These are phyloP conservation scores for Stenocarpella maydis DNA, from an alignment of 2,329 filamentous ascomycete species.

Conservation along the genomic window DNA sequence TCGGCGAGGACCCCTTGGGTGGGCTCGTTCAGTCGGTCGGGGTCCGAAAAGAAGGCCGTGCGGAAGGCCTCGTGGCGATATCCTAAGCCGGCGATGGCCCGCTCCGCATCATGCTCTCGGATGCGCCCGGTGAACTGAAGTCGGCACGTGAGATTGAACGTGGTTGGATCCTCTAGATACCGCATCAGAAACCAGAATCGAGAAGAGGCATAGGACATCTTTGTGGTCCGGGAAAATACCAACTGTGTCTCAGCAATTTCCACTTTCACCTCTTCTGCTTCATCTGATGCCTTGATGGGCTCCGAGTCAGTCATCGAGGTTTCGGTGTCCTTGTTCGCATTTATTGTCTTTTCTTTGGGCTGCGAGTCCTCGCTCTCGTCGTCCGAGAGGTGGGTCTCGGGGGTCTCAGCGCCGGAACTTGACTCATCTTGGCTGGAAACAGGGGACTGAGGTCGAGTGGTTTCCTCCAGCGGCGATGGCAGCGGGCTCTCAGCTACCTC, in stretches of 20 bases:
- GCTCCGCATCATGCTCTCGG: slow-evolving; percentile 8
- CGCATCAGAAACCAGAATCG: slow-evolving; percentile 50
- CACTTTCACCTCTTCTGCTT: slow-evolving; percentile 26
- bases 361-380: slow-evolving; percentile 3
- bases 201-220: slow-evolving; percentile 49
- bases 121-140: slow-evolving; percentile 15
- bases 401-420: slow-evolving; percentile 6
- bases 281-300: slow-evolving; percentile 24
- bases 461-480: slow-evolving; percentile 2
- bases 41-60: slow-evolving; percentile 6
- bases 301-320: slow-evolving; percentile 22
- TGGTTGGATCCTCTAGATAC: slow-evolving; percentile 47
- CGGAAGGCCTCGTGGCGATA: slow-evolving; percentile 5
- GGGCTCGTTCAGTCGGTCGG: not conserved
- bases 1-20: slow-evolving; percentile 10
- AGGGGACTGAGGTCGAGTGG: not conserved
- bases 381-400: slow-evolving; percentile 8
- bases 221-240: slow-evolving; percentile 25
- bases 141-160: slow-evolving; percentile 45
- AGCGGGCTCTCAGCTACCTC: slow-evolving; percentile 4
- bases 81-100: slow-evolving; percentile 6
- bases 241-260: slow-evolving; percentile 24
- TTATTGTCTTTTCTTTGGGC: not conserved
- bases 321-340: slow-evolving; percentile 6
- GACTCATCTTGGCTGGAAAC: not conserved